Percentiles rank a stretch among this genome's conserved stretches.
These are phyloP conservation scores for Saksenaea vasiformis DNA, from an alignment of 371 early-diverging fungal species.

Conservation along the genomic window DNA sequence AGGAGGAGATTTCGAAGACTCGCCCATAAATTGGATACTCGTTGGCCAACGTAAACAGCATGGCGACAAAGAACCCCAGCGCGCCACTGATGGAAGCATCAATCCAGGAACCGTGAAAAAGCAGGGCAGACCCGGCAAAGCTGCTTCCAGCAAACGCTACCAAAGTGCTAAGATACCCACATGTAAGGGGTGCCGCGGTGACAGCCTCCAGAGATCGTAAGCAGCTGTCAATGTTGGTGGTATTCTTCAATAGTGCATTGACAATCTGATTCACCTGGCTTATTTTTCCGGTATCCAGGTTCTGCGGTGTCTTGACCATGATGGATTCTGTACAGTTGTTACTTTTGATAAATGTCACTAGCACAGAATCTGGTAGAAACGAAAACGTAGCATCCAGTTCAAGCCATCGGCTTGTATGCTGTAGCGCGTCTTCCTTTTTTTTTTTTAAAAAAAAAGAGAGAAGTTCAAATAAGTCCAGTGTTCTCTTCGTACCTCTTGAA, in stretches of 20 bases:
- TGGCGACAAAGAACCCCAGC: conserved; percentile 33
- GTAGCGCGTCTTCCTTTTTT: conserved; percentile 40
- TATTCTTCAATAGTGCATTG: conserved; percentile 27
- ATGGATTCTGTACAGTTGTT: conserved; percentile 26
- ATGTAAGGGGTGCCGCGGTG: conserved; percentile 34
- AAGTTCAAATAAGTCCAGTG: neutral
- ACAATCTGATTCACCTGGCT: conserved; percentile 35
- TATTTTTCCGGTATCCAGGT: conserved; percentile 43
- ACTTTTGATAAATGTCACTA: conserved; percentile 28
- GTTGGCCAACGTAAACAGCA: conserved; percentile 30
- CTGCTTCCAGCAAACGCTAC: conserved; percentile 30
- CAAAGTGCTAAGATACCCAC: conserved; percentile 14
- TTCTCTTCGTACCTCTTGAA: neutral
- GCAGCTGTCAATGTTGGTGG: conserved; percentile 28
- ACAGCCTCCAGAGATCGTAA: conserved; percentile 28
- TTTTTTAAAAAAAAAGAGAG: neutral
- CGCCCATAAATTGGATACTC: conserved; percentile 41
- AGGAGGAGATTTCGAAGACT: conserved; percentile 47
- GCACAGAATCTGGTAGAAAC: conserved; percentile 43
- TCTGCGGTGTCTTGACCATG: conserved; percentile 43
- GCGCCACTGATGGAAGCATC: conserved; percentile 32
- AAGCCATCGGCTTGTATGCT: conserved; percentile 30
- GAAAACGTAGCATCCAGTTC: conserved; percentile 35
- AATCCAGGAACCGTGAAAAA: conserved; percentile 47
- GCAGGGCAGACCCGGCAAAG: conserved; percentile 29